These are phyloP conservation scores for Geoglossum glabrum DNA, from an alignment of 495 filamentous ascomycete species.

Conservation along the genomic window DNA sequence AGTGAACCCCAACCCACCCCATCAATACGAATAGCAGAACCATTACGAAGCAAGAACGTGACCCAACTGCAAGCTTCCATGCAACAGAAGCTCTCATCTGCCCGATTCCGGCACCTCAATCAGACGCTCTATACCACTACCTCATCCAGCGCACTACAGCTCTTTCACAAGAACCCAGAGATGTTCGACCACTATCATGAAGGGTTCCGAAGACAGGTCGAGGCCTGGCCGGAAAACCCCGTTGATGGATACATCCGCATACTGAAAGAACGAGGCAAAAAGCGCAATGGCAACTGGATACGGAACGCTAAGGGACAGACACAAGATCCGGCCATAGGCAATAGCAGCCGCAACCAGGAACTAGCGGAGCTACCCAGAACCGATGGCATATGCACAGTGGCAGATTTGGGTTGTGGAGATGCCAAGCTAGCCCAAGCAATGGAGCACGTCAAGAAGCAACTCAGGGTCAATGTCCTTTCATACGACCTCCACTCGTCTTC, in stretches of 20 bases:
- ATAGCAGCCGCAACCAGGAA: conserved; percentile 13
- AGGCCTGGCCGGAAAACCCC: conserved; percentile 88
- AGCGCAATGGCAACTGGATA: conserved; percentile 15
- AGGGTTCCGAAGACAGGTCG: conserved; percentile 85
- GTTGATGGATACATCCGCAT: conserved; percentile 59
- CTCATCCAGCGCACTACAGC: conserved; percentile 51
- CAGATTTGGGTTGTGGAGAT: conserved; percentile 70
- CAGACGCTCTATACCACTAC: conserved; percentile 86
- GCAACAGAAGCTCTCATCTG: conserved; percentile 78
- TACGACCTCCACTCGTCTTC: conserved; percentile 35
- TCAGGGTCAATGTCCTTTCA: conserved; percentile 45
- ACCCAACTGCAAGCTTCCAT: conserved; percentile 86
- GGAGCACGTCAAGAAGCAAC: conserved; percentile 30
- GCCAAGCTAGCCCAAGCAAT: conserved; percentile 44
- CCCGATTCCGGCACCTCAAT: conserved; percentile 93
- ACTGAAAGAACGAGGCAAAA: conserved; percentile 36
- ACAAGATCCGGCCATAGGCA: conserved; percentile 14
- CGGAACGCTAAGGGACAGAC: conserved; percentile 11
- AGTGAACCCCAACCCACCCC: not conserved
- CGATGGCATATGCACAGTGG: conserved; percentile 50
- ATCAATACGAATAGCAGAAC: not conserved
- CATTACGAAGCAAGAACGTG: conserved; percentile 27
- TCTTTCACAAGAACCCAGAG: conserved; percentile 65
- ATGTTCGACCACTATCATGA: conserved; percentile 89
- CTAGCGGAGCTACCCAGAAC: conserved; percentile 22